Evolutionary conservation across 768 basidiomycete species (phyloP).

Genomic region (Auriculariales sp.): DNA sequence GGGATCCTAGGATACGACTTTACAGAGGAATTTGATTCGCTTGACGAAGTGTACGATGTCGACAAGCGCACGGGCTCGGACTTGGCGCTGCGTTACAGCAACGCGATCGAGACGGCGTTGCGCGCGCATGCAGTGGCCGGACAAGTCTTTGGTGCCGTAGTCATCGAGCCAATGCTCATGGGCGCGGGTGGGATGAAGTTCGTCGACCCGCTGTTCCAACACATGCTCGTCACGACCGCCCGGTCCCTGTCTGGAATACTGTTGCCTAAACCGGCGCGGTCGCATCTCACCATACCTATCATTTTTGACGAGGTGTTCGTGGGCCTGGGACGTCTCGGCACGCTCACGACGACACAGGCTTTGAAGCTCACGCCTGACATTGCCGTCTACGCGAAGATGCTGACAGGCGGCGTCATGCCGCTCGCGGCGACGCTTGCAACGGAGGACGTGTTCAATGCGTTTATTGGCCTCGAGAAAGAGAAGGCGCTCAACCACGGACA

Average conservation of each 20-base stretch:
- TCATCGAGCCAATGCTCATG: conserved; percentile 85
- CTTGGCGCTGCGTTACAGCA: conserved; percentile 49
- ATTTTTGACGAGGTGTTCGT: conserved; percentile 95
- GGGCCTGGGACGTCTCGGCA: conserved; percentile 81
- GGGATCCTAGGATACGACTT: too few relatives aligned
- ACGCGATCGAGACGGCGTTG: conserved; percentile 40
- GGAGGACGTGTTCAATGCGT: conserved; percentile 65
- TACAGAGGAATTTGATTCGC: conserved; percentile 25
- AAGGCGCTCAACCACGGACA: conserved; percentile 88
- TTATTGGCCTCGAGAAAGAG: conserved; percentile 59
- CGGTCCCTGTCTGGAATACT: conserved; percentile 29
- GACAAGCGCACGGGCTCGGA: conserved; percentile 38
- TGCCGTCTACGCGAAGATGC: conserved; percentile 80
- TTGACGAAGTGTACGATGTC: conserved; percentile 60
- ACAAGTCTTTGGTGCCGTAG: conserved; percentile 38
- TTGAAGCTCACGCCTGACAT: conserved; percentile 48
- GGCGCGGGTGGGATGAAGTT: conserved; percentile 97
- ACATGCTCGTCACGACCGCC: conserved; percentile 69
- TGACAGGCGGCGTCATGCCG: conserved; percentile 86
- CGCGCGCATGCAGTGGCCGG: conserved; percentile 35
- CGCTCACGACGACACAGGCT: conserved; percentile 32
- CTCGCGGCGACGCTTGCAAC: conserved; percentile 75
- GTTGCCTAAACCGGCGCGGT: conserved; percentile 8
- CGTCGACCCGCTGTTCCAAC: conserved; percentile 92
- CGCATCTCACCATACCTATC: conserved; percentile 67